phyloP scores from a whole-genome alignment of 371 early-diverging fungal species.

The Syncephalastrum contaminatum region DNA sequence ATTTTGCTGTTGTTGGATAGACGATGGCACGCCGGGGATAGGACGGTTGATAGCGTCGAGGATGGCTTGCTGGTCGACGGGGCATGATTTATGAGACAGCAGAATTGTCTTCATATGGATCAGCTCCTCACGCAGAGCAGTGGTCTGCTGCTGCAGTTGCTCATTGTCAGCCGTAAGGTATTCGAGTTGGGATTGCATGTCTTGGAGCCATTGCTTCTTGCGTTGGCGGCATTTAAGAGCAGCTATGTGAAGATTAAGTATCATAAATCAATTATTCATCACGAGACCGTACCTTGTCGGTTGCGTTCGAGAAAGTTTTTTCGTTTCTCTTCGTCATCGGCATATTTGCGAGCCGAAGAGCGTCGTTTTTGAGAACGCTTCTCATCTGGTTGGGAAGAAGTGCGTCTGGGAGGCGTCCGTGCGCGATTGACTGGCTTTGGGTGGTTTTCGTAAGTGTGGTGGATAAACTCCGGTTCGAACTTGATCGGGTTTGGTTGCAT shows the following conservation, averaged over 20 bases:
- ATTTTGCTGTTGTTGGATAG: no score
- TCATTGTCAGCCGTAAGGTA: slow-evolving; percentile 53
- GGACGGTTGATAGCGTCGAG: slow-evolving; percentile 16
- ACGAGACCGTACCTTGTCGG: slow-evolving; percentile 71
- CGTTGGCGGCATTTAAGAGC: slow-evolving; percentile 71
- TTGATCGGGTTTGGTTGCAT: background rate
- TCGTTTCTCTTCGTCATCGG: slow-evolving; percentile 66
- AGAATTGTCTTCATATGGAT: slow-evolving; percentile 57
- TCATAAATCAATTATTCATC: no score
- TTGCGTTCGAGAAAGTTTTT: slow-evolving; percentile 82
- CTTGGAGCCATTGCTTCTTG: slow-evolving; percentile 64
- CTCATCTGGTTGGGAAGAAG: no score
- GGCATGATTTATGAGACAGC: slow-evolving; percentile 62
- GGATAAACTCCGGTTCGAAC: slow-evolving; percentile 2
- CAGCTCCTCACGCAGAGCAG: slow-evolving; percentile 50
- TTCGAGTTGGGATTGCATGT: slow-evolving; percentile 59
- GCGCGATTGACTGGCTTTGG: slow-evolving; percentile 1
- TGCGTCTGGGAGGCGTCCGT: background rate
- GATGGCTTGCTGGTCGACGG: slow-evolving; percentile 33
- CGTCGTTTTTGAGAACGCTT: background rate
- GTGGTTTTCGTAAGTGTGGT: slow-evolving; percentile 6
- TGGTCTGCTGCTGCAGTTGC: slow-evolving; percentile 42
- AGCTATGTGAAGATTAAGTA: slow-evolving; percentile 30
- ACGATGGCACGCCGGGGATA: slow-evolving; percentile 5
- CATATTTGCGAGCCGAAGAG: slow-evolving; percentile 1